Evolutionary conservation across 73 alveolate species (phyloP).

Genomic region (Diophrys sp.): DNA sequence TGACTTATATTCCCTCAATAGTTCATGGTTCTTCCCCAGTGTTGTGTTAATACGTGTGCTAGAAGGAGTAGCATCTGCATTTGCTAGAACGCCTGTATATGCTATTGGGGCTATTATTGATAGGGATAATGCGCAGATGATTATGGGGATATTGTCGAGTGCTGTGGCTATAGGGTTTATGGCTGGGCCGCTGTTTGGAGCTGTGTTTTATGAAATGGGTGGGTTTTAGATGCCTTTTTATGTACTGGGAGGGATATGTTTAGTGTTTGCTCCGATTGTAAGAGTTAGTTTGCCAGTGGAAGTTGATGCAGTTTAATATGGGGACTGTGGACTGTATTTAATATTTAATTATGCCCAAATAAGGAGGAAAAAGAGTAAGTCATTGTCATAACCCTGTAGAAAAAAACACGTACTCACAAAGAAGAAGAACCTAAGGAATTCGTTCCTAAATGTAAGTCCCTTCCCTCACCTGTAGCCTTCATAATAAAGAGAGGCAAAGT

Average conservation of each 20-base stretch:
- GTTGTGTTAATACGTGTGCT: not conserved
- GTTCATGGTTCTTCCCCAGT: not conserved
- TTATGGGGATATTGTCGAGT: not conserved
- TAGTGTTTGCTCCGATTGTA: not conserved
- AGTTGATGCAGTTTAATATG: not conserved
- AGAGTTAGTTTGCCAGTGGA: not conserved
- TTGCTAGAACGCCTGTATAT: not conserved
- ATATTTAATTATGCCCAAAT: constrained; percentile 82
- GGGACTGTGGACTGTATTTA: constrained; percentile 7
- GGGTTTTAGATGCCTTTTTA: not conserved
- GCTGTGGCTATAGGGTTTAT: not conserved
- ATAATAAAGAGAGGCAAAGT: constrained; percentile 85
- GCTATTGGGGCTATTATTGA: not conserved
- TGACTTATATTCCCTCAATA: not conserved
- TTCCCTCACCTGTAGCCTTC: constrained; percentile 53
- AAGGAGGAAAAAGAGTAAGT: constrained; percentile 88
- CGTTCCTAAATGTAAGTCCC: constrained; percentile 47
- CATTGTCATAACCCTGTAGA: no score
- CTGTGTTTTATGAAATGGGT: not conserved
- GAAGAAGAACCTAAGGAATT: constrained; percentile 70
- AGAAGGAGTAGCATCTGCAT: not conserved
- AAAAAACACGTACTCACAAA: constrained; percentile 81
- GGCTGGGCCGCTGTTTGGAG: not conserved
- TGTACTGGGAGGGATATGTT: not conserved
- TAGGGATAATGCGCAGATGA: not conserved